Evolutionary conservation across 805 yeast genomes (phyloP), one percentile per base, ranked within the genome.

Genomic region (Monosporozyma aerobia): DNA sequence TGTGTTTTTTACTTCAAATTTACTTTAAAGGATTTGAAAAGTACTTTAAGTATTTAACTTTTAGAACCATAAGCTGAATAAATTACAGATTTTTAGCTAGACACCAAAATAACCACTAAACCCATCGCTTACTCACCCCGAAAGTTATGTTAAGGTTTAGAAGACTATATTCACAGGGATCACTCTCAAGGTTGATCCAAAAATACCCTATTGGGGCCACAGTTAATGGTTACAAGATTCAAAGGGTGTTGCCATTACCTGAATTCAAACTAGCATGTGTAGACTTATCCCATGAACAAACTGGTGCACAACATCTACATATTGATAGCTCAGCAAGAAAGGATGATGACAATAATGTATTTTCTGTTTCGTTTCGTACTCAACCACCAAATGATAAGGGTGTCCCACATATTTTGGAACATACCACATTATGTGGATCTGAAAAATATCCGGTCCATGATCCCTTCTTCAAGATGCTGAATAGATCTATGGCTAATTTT

Each of bases 381-480:
- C 87, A 90, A 60, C 96, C 99, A 0, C 97, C 98, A 0, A 83
- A 94, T 65, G 76, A 80, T n/a, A 87, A 96, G 3, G 99, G 99
- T 23, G 87, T 94, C 1, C 97, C 99, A 3, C 99, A 94, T 69
- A 90, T 94, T 53, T 70, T 94, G 54, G 99, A 94, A 67, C 99
- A 94, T 69, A 90, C 97, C 5, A 90, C 98, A 1, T 72, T 94
- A 35, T 94, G 99, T 71, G 99, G 99, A 2, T 90, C 97, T 1
- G 75, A 78, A 53, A 86, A 85, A 63, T 94, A 81, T 67, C 97
- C 97, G 2, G 97, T 94, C 1, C 76, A 97, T 59, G 99, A 94
- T 69, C 99, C 99, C 1, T 94, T 94, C 69, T 94, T 94, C 78
- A 92, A 92, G 67, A 94, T 94, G 99, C 75, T 92, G 54, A 92